Evolutionary conservation across 2,329 filamentous ascomycete genomes (phyloP).

Genomic region (Neophaeococcomyces mojaviensis): DNA sequence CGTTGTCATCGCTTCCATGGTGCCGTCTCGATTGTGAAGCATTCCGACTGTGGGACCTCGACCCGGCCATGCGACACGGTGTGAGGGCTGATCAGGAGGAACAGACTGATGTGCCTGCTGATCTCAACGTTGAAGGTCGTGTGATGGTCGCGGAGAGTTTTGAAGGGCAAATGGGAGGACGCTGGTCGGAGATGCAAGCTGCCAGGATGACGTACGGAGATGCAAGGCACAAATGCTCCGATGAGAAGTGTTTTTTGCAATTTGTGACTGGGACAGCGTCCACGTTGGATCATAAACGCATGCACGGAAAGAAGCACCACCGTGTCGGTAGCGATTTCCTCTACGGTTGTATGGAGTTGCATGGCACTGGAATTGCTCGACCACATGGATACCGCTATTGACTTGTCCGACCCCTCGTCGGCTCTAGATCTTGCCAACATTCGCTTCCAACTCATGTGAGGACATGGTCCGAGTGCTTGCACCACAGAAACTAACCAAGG

Average conservation of each 20-base stretch:
- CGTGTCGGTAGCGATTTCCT: too few relatives aligned
- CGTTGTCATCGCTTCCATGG: slow-evolving; percentile 34
- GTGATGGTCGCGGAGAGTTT: too few relatives aligned
- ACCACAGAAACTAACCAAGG: slow-evolving; percentile 10
- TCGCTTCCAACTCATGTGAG: slow-evolving; percentile 85
- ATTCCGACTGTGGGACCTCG: slow-evolving; percentile 33
- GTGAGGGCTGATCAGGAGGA: background rate
- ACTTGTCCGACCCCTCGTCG: slow-evolving; percentile 74
- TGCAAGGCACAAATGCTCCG: too few relatives aligned
- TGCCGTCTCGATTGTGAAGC: slow-evolving; percentile 34
- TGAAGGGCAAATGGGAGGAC: too few relatives aligned
- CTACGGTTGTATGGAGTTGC: background rate
- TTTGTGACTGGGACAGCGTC: too few relatives aligned
- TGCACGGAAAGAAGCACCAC: too few relatives aligned
- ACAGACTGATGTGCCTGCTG: background rate
- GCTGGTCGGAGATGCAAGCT: too few relatives aligned
- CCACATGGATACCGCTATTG: slow-evolving; percentile 83
- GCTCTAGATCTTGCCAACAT: slow-evolving; percentile 87
- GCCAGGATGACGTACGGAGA: too few relatives aligned
- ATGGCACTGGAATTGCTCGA: background rate
- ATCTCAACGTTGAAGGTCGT: too few relatives aligned
- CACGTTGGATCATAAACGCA: too few relatives aligned
- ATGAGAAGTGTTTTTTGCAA: too few relatives aligned
- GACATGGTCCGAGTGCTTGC: slow-evolving; percentile 12
- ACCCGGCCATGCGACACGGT: slow-evolving; percentile 33